Percentiles rank a stretch among this genome's conserved stretches.
Conservation (phyloP, 805 yeast species). For the Barnettozyma botsteinii region DNA sequence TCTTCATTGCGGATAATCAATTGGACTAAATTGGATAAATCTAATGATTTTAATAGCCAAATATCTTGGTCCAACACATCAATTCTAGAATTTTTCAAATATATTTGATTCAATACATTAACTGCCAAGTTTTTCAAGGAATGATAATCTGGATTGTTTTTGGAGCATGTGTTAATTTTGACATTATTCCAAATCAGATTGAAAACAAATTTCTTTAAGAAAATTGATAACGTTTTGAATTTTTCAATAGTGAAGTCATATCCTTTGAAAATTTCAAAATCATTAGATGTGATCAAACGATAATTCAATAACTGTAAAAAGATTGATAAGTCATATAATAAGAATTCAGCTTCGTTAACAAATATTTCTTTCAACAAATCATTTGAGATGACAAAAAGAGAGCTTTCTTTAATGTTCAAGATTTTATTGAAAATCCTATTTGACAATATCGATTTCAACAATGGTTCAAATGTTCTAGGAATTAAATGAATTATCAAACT, state of each 20-base stretch:
- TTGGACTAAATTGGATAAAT: slow-evolving; percentile 33
- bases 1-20: slow-evolving; percentile 41
- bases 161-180: slow-evolving; percentile 3
- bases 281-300: slow-evolving; percentile 62
- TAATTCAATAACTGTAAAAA: slow-evolving; percentile 61
- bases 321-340: slow-evolving; percentile 35
- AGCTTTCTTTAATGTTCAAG: slow-evolving; percentile 7
- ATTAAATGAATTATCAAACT: slow-evolving; percentile 37
- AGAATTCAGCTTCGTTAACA: slow-evolving; percentile 12
- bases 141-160: slow-evolving; percentile 7
- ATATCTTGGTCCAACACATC: slow-evolving; percentile 42
- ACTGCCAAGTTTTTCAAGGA: slow-evolving; percentile 34
- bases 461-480: slow-evolving; percentile 34
- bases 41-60: slow-evolving; percentile 43
- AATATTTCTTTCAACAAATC: slow-evolving; percentile 4
- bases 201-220: slow-evolving; percentile 47
- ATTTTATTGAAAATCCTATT: slow-evolving; percentile 16
- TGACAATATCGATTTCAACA: slow-evolving; percentile 26
- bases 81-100: slow-evolving; percentile 60
- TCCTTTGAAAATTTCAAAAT: slow-evolving; percentile 46
- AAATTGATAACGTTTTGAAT: slow-evolving; percentile 36
- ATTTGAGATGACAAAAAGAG: slow-evolving; percentile 6
- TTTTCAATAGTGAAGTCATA: slow-evolving; percentile 34
- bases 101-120: slow-evolving; percentile 57
- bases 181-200: slow-evolving; percentile 38